Base-by-base conservation (phyloP, 139 green algal species). In the Closterium sp. region DNA sequence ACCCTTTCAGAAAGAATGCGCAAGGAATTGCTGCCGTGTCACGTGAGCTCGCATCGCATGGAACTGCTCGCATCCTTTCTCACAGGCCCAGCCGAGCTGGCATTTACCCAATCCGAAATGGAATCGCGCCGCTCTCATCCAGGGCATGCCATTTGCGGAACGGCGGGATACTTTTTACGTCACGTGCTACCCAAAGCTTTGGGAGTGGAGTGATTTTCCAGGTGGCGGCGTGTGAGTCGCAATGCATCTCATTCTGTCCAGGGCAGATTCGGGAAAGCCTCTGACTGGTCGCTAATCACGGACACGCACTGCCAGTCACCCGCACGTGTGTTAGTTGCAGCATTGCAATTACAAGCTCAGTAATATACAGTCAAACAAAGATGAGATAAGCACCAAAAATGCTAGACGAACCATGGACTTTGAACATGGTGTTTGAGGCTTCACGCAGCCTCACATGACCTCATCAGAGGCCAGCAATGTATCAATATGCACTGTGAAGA, bases 401-500 rank as follows among this genome's bases (percentile, higher is more conserved):
- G 4, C 32, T 38, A 42, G 34, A 4, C 34, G 9, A 42, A 42
- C 32, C 32, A 38, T 38, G 32, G 3, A 3, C 2, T 38, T 38
- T 38, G 45, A 70, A 70, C 1, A 4, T 70, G 10, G 45, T 70
- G 45, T 19, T 19, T 22, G 45, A 70, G 9, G 45, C 45, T 19
- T 79, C 62, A 24, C n/a, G n/a, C 62, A 79, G 62, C 0, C 62
- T 79, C 17, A 79, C 62, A 79, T 79, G 11, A 87, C 85, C 85
- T 89, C 88, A 34, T 85, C 22, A 85, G 32, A 27, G 31, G 88
- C 70, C 17, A 95, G 90, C 70, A 87, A 19, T 10, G 86, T 93
- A 62, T 98, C 97, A 30, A 88, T 93, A 87, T 97, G 97, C n/a
- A 97, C 95, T 4, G 91, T 89, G 88, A 99, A 99, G 96, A 98